Evolutionary conservation across 2,329 filamentous ascomycete genomes (phyloP).

Genomic region (Dactylellina haptotyla): DNA sequence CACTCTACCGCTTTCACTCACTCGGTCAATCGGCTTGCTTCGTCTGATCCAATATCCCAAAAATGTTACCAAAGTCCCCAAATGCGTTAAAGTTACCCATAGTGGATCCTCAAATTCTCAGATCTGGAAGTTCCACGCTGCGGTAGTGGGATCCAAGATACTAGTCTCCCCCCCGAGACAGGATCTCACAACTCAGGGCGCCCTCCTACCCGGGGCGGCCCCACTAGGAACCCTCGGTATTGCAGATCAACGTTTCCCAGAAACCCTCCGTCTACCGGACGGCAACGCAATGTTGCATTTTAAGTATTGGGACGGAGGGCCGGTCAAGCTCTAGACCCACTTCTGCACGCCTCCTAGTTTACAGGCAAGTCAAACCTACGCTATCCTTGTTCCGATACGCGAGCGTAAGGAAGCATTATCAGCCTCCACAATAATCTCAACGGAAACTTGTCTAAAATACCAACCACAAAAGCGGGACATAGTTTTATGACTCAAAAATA

Average conservation of each 20-base stretch:
- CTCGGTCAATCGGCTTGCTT: neutral
- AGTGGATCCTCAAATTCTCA: no score
- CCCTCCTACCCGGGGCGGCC: neutral
- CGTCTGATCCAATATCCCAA: neutral
- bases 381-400: slow-evolving; percentile 41
- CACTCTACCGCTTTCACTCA: neutral
- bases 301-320: slow-evolving; percentile 21
- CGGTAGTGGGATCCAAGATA: neutral
- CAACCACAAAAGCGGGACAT: no score
- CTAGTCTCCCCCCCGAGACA: neutral
- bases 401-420: slow-evolving; percentile 12
- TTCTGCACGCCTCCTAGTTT: neutral
- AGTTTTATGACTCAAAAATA: no score
- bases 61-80: neutral
- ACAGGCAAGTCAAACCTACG: neutral
- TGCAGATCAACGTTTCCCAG: neutral
- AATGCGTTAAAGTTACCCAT: neutral
- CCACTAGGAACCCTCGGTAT: no score
- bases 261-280: slow-evolving; percentile 1
- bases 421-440: no score
- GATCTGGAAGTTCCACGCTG: neutral
- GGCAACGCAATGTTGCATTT: slow-evolving; percentile 24
- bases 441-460: no score
- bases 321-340: neutral
- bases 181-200: neutral